Evolutionary conservation across 352 stramenopile genomes (phyloP).

Genomic region (Globisporangium acanthophoron): DNA sequence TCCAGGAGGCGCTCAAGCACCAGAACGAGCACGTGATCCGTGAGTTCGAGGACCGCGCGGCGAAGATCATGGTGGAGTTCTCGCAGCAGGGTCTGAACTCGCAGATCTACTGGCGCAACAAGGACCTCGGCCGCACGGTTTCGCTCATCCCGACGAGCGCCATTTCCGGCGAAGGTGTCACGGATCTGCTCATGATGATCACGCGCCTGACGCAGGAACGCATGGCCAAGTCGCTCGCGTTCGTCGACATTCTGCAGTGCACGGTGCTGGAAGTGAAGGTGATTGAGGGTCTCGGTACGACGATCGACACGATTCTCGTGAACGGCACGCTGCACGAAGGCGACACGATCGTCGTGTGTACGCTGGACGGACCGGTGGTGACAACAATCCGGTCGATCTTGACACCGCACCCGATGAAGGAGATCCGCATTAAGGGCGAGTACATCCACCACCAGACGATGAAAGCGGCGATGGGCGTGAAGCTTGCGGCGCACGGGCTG

Average conservation of each 20-base stretch:
- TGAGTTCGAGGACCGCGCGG: constrained; percentile 94
- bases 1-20: constrained; percentile 89
- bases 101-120: constrained; percentile 99
- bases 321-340: constrained; percentile 96
- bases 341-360: constrained; percentile 97
- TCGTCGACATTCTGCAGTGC: constrained; percentile 92
- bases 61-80: constrained; percentile 94
- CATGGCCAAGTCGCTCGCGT: constrained; percentile 87
- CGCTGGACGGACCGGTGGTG: constrained; percentile 96
- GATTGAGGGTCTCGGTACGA: constrained; percentile 98
- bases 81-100: constrained; percentile 98
- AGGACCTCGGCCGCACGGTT: constrained; percentile 94
- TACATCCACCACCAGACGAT: constrained; percentile 97
- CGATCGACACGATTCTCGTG: constrained; percentile 98
- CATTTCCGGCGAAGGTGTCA: constrained; percentile 97
- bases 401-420: constrained; percentile 97
- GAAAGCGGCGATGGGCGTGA: constrained; percentile 98
- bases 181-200: constrained; percentile 97
- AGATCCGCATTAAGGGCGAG: constrained; percentile 94
- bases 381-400: constrained; percentile 96
- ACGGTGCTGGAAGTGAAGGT: constrained; percentile 99
- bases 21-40: constrained; percentile 92
- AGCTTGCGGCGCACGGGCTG: constrained; percentile 96
- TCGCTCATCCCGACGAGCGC: constrained; percentile 98
- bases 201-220: constrained; percentile 95